A percentile compares a stretch with the other conserved stretches of the same genome.
Evolutionary conservation across 768 basidiomycete genomes (phyloP).

Genomic region (Amanita exitialis): DNA sequence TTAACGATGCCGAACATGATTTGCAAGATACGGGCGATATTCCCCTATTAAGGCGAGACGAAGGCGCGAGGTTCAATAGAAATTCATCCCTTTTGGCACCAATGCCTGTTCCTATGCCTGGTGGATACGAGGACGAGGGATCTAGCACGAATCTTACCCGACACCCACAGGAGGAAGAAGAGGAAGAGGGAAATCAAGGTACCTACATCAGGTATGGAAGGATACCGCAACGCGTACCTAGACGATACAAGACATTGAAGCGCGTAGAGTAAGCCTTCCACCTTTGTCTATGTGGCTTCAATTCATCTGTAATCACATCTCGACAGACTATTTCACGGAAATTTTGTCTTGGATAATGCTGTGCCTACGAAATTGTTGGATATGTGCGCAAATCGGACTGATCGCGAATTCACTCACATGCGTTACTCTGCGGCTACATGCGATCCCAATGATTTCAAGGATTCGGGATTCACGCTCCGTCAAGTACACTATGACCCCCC

Average conservation of each 20-base stretch:
- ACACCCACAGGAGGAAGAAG: constrained; percentile 8
- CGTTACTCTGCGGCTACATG: constrained; percentile 93
- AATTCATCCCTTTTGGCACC: constrained; percentile 16
- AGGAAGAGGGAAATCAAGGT: constrained; percentile 13
- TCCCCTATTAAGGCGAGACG: constrained; percentile 47
- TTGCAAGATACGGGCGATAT: constrained; percentile 53
- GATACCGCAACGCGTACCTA: constrained; percentile 83
- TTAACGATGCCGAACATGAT: constrained; percentile 31
- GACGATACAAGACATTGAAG: constrained; percentile 91
- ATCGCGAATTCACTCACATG: constrained; percentile 93
- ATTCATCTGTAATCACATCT: not conserved
- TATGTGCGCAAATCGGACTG: constrained; percentile 65
- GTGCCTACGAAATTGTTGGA: constrained; percentile 89
- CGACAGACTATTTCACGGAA: constrained; percentile 75
- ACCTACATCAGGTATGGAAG: constrained; percentile 78
- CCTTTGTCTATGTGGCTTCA: constrained; percentile 10
- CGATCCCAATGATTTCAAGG: constrained; percentile 89
- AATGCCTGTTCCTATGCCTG: constrained; percentile 24
- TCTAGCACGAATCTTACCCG: constrained; percentile 13
- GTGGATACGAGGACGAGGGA: constrained; percentile 30
- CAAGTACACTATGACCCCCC: constrained; percentile 91
- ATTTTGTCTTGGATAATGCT: constrained; percentile 83
- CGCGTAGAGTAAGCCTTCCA: constrained; percentile 64
- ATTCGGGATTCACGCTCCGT: constrained; percentile 75
- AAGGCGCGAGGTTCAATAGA: not conserved